phyloP scores from a whole-genome alignment of 2,329 filamentous ascomycete species.

The Juglanconis sp. region DNA sequence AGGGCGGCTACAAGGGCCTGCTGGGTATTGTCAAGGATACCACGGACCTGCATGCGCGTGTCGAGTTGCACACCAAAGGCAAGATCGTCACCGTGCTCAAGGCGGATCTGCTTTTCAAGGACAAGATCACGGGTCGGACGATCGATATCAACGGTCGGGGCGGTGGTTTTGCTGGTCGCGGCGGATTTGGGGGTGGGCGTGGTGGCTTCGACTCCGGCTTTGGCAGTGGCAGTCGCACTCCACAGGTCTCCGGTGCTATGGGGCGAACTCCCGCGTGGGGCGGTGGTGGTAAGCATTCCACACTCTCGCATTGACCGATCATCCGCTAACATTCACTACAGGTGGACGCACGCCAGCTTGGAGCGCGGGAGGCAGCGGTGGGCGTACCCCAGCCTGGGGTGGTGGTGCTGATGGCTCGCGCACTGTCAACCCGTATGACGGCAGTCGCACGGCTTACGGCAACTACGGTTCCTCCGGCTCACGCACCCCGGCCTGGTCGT shows the following conservation, averaged over 20 bases:
- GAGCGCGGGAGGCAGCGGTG: constrained; percentile 51
- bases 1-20: constrained; percentile 86
- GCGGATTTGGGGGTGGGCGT: constrained; percentile 41
- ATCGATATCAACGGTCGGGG: constrained; percentile 64
- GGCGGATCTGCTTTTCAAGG: constrained; percentile 78
- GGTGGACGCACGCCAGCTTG: constrained; percentile 61
- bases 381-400: constrained; percentile 68
- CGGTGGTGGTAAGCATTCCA: constrained; percentile 55
- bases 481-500: constrained; percentile 75
- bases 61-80: constrained; percentile 91
- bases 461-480: constrained; percentile 44
- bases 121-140: constrained; percentile 74
- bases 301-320: not conserved
- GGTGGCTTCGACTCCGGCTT: constrained; percentile 45
- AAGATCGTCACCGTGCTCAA: constrained; percentile 86
- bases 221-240: constrained; percentile 67
- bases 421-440: constrained; percentile 69
- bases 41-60: constrained; percentile 78
- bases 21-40: constrained; percentile 95
- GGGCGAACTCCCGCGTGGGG: constrained; percentile 76
- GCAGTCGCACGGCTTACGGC: constrained; percentile 69
- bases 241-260: constrained; percentile 55
- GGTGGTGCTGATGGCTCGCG: constrained; percentile 54
- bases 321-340: constrained; percentile 39
- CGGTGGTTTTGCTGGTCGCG: constrained; percentile 36